Base-by-base conservation (phyloP, 768 basidiomycete species). In the Pleurotus platypus region DNA sequence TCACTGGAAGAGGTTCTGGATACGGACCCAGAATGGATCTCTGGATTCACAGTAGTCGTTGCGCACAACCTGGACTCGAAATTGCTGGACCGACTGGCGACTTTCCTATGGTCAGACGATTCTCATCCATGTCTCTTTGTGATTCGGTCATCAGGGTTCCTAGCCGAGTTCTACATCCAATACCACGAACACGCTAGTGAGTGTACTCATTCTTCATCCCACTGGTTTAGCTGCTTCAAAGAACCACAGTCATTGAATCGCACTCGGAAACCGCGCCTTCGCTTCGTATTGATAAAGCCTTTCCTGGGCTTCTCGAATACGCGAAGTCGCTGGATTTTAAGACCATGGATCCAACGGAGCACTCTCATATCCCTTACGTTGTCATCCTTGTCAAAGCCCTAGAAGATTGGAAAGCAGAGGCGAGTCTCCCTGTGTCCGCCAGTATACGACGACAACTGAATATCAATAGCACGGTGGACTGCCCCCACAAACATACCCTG, bases 311-410 rank as follows among this genome's bases (percentile, higher is more conserved):
- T 5, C 78, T 87, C 55, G 78, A 89, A 50, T 86, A 90, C 68
- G 85, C 93, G 0, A 46, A 56, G 7, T 77, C 81, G 0, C 75
- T 96, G 49, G 86, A 97, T 61, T 81, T 94, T 58, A 79, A 80
- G 15, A 74, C 76, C 22, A 84, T 98, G 83, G 94, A 98, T 67
- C 83, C 86, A 18, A 94, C 90, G 11, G 90, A 94, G 53, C 94
- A 97, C 66, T 82, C 82, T 0, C 96, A 99, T 68, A 75, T 98
- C 35, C 95, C 97, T 0, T 97, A 91, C 63, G 86, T 96, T 48
- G 75, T 93, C 57, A 88, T 98, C 58, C 84, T 98, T 39, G 87
- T 98, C 39, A 86, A 87, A 15, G 86, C 83, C 1, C 69, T 94
- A 5, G 86, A 92, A 57, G 81, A 88, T 27, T 98, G 94, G 94